Conservation (phyloP, 2,329 filamentous ascomycete genomes). For the Rhynchosporium agropyri region DNA sequence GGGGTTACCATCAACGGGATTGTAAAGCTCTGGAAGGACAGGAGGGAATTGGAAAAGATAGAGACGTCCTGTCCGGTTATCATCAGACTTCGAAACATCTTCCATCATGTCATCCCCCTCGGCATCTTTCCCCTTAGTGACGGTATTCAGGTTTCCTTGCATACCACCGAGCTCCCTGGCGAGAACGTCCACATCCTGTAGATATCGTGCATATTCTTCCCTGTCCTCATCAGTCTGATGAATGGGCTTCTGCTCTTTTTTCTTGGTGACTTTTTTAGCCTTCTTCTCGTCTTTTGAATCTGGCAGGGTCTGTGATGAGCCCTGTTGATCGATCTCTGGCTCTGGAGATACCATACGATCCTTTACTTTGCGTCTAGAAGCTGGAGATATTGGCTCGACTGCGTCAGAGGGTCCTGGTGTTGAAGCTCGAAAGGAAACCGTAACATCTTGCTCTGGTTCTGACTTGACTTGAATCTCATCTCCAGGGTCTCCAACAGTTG, state of each 20-base stretch:
- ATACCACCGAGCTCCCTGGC: constrained; percentile 50
- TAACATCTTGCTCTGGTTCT: constrained; percentile 26
- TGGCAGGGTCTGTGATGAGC: background rate
- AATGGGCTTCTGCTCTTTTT: constrained; percentile 42
- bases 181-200: constrained; percentile 50
- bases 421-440: background rate
- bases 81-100: constrained; percentile 23
- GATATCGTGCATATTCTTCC: constrained; percentile 52
- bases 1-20: constrained; percentile 35
- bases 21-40: constrained; percentile 56
- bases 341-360: constrained; percentile 11
- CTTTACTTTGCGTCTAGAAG: constrained; percentile 22
- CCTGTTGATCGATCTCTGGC: background rate
- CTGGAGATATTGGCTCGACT: constrained; percentile 20
- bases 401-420: constrained; percentile 1
- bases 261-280: constrained; percentile 24
- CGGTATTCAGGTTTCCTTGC: constrained; percentile 26
- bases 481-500: constrained; percentile 10
- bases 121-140: constrained; percentile 41
- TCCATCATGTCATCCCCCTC: constrained; percentile 46
- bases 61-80: constrained; percentile 54
- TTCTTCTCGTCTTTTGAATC: constrained; percentile 22
- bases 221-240: constrained; percentile 56
- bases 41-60: constrained; percentile 69
- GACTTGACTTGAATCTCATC: constrained; percentile 27